Evolutionary conservation across 768 basidiomycete species (phyloP).

Genomic region (Cystofilobasidium capitatum): DNA sequence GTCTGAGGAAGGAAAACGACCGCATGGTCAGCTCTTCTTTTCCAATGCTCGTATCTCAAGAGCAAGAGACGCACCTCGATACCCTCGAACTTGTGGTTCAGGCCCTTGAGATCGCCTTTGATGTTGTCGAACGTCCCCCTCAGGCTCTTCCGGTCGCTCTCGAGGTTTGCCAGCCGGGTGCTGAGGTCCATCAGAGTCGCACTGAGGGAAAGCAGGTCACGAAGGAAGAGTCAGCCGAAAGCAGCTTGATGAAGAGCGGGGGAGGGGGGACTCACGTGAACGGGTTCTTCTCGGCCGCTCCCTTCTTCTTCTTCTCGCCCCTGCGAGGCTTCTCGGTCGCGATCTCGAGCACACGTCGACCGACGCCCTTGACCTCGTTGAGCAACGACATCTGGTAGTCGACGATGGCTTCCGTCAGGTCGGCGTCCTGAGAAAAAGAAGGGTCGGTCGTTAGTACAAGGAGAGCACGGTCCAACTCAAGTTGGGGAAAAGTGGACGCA

Average conservation of each 20-base stretch:
- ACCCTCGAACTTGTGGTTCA: constrained; percentile 27
- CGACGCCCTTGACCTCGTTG: constrained; percentile 30
- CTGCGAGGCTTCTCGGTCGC: constrained; percentile 15
- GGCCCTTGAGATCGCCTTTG: constrained; percentile 28
- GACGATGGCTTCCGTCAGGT: constrained; percentile 37
- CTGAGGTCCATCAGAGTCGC: constrained; percentile 18
- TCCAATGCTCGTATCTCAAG: background rate
- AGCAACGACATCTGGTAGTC: constrained; percentile 38
- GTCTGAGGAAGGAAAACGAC: background rate
- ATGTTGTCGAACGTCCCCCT: constrained; percentile 22
- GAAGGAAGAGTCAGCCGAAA: background rate
- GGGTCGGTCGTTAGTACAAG: constrained; percentile 21
- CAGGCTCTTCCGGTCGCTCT: constrained; percentile 18
- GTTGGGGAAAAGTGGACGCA: background rate
- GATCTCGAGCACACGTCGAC: constrained; percentile 29
- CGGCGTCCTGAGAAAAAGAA: constrained; percentile 31
- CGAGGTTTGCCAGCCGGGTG: constrained; percentile 26
- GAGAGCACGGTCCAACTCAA: constrained; percentile 5
- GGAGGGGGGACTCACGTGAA: constrained; percentile 10
- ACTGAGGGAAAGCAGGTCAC: constrained; percentile 5
- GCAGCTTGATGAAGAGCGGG: background rate
- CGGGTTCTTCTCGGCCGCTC: constrained; percentile 10
- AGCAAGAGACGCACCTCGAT: constrained; percentile 19
- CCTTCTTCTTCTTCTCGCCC: constrained; percentile 7
- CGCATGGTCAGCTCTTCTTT: background rate